These are phyloP conservation scores for Gamarada debralockiae DNA, from an alignment of 495 filamentous ascomycete species.

Conservation along the genomic window DNA sequence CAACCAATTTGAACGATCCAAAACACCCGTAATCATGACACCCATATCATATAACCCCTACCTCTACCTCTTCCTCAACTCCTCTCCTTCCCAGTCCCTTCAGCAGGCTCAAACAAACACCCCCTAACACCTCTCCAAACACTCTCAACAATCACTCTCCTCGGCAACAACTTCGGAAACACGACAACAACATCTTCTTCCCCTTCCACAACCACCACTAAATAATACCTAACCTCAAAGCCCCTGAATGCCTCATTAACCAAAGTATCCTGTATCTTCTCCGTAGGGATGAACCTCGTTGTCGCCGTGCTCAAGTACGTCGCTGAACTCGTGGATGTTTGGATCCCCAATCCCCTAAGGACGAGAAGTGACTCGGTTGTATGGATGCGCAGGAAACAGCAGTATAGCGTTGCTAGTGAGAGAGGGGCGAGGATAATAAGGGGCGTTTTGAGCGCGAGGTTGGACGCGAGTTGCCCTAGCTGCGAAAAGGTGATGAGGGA, in stretches of 20 bases:
- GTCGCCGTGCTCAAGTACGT: constrained; percentile 58
- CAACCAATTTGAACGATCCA: too few relatives aligned
- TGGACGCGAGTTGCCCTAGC: constrained; percentile 6
- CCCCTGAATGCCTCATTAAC: constrained; percentile 95
- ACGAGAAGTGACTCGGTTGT: constrained; percentile 83
- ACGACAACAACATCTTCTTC: constrained; percentile 88
- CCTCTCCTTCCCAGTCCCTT: constrained; percentile 19
- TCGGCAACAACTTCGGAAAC: constrained; percentile 78
- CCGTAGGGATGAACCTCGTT: constrained; percentile 91
- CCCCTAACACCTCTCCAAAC: constrained; percentile 79
- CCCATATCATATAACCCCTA: too few relatives aligned
- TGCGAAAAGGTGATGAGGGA: constrained; percentile 1
- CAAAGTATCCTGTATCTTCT: constrained; percentile 83
- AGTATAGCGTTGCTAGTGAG: constrained; percentile 27
- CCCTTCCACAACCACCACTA: constrained; percentile 86
- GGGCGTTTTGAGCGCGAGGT: constrained; percentile 7
- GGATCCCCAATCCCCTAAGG: constrained; percentile 84
- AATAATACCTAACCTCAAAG: constrained; percentile 86
- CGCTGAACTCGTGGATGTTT: constrained; percentile 68
- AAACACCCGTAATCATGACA: too few relatives aligned
- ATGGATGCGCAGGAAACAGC: constrained; percentile 37
- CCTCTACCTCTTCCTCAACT: not conserved
- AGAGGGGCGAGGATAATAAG: constrained; percentile 10
- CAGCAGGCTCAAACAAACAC: constrained; percentile 70
- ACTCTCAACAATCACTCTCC: constrained; percentile 65